phyloP scores from a whole-genome alignment of 257 asterid genomes.

The Ligustrum vulgare region DNA sequence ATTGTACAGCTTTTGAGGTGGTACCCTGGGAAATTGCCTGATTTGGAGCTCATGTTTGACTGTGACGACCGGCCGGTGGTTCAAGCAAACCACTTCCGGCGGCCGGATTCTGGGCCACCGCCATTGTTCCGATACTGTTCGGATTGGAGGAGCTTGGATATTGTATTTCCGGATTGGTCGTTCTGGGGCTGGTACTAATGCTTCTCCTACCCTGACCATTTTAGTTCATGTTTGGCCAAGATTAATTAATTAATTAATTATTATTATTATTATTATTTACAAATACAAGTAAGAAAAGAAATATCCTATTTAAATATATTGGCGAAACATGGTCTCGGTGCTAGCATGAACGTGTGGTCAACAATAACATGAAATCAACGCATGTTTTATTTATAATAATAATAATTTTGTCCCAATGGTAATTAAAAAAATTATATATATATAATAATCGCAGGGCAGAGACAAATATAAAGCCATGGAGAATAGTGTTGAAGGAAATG shows the following conservation, averaged over 20 bases:
- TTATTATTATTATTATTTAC: too few species aligned
- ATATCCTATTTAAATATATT: too few species aligned
- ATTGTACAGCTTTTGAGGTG: slow-evolving; percentile 54
- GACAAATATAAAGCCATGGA: slow-evolving; percentile 86
- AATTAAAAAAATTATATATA: too few species aligned
- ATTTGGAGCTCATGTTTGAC: slow-evolving; percentile 71
- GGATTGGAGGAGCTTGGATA: slow-evolving; percentile 69
- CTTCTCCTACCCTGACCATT: background rate
- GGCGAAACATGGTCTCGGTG: too few species aligned
- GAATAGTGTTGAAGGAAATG: slow-evolving; percentile 53
- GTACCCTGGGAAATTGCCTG: slow-evolving; percentile 67
- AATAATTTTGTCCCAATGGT: too few species aligned
- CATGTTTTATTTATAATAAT: too few species aligned
- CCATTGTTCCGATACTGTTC: slow-evolving; percentile 86
- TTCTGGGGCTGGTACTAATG: slow-evolving; percentile 91
- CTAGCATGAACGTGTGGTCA: too few species aligned
- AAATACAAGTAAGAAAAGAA: too few species aligned
- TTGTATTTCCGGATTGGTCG: slow-evolving; percentile 92
- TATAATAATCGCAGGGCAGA: slow-evolving; percentile 96
- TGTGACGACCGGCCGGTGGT: slow-evolving; percentile 59
- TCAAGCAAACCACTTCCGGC: slow-evolving; percentile 27
- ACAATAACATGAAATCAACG: too few species aligned
- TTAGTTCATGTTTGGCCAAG: background rate
- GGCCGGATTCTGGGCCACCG: slow-evolving; percentile 39
- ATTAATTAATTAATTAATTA: too few species aligned